A percentile compares a stretch with the other conserved stretches of the same genome.
phyloP scores from a whole-genome alignment of 805 yeast genomes.

The Torulaspora delbrueckii region DNA sequence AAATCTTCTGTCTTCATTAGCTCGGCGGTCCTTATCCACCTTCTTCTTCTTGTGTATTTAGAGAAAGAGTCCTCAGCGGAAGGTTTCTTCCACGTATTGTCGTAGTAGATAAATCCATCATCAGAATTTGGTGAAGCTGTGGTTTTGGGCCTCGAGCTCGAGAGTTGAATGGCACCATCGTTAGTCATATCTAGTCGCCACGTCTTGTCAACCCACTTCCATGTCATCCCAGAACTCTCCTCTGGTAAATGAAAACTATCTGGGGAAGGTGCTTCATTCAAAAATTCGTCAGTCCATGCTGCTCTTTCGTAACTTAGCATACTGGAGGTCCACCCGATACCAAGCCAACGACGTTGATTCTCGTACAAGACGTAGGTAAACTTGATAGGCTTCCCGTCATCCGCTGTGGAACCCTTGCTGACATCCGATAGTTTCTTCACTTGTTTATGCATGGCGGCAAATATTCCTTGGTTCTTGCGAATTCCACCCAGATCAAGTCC shows the following conservation, averaged over 20 bases:
- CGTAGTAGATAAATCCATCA: conserved; percentile 85
- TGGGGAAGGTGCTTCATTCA: conserved; percentile 76
- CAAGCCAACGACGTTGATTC: conserved; percentile 95
- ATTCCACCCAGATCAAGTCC: conserved; percentile 72
- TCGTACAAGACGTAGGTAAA: conserved; percentile 91
- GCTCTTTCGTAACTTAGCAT: conserved; percentile 88
- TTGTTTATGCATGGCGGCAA: conserved; percentile 41
- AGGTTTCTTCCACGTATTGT: conserved; percentile 92
- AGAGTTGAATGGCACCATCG: conserved; percentile 75
- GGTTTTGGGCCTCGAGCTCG: conserved; percentile 51
- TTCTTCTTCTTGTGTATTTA: conserved; percentile 86
- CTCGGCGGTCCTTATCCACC: conserved; percentile 96
- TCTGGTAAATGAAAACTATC: conserved; percentile 79
- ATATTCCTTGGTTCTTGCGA: conserved; percentile 39
- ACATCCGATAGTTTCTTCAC: conserved; percentile 34
- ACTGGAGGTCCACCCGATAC: conserved; percentile 96
- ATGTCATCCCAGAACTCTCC: conserved; percentile 63
- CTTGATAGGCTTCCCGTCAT: conserved; percentile 53
- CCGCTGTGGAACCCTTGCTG: conserved; percentile 21
- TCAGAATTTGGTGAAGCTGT: conserved; percentile 66
- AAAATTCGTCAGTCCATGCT: conserved; percentile 95
- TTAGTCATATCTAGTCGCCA: conserved; percentile 90
- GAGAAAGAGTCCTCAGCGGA: conserved; percentile 81
- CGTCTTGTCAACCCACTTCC: conserved; percentile 93
- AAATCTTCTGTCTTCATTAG: conserved; percentile 41